Conservation (phyloP, 352 stramenopile species). For the Aphanomyces euteiches region DNA sequence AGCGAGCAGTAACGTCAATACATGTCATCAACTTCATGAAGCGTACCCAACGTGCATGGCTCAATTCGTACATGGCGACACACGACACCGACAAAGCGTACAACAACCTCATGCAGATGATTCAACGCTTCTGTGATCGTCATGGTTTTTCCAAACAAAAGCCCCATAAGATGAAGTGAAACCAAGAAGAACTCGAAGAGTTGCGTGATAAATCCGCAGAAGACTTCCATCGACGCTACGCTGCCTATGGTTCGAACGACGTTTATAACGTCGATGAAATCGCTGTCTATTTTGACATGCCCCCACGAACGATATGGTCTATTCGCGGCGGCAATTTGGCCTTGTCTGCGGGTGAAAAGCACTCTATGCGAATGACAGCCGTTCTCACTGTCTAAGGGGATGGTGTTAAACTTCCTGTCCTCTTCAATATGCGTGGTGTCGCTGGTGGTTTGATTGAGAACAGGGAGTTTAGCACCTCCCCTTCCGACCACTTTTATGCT, state of each 20-base stretch:
- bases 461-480: not conserved
- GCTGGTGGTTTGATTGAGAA: not conserved
- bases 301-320: not conserved
- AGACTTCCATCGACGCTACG: not conserved
- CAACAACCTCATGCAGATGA: too few relatives aligned
- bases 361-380: not conserved
- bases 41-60: too few relatives aligned
- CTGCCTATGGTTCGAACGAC: not conserved
- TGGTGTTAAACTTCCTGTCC: not conserved
- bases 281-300: not conserved
- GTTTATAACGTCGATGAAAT: not conserved
- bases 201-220: not conserved
- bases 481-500: not conserved
- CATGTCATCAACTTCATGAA: too few relatives aligned
- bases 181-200: not conserved
- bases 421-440: not conserved
- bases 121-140: too few relatives aligned
- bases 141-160: too few relatives aligned
- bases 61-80: too few relatives aligned
- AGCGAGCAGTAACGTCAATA: too few relatives aligned
- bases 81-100: too few relatives aligned
- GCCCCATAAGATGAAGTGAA: not conserved
- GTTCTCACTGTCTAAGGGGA: not conserved
- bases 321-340: not conserved
- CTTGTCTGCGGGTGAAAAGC: not conserved